Evolutionary conservation across 352 stramenopile species (phyloP).

Genomic region (Phytophthora palmivora): DNA sequence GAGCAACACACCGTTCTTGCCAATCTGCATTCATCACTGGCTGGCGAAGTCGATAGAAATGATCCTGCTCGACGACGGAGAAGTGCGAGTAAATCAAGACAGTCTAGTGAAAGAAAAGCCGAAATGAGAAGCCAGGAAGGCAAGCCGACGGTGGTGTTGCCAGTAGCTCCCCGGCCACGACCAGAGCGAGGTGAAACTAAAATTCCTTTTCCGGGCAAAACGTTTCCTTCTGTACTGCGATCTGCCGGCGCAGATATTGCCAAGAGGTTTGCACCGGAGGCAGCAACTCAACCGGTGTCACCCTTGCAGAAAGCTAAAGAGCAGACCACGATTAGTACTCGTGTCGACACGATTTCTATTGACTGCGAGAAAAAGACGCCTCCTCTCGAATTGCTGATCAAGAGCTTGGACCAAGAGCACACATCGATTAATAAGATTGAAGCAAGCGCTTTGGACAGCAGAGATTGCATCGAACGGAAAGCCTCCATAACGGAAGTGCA

Average conservation of each 20-base stretch:
- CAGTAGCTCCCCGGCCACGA: conserved; percentile 22
- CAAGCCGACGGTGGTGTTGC: conserved; percentile 3
- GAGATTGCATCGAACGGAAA: conserved; percentile 3
- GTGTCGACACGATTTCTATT: background rate
- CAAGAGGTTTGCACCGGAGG: conserved; percentile 1
- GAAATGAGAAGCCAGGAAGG: background rate
- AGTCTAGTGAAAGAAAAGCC: background rate
- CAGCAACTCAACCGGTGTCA: background rate
- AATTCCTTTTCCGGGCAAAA: conserved; percentile 37
- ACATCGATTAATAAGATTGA: background rate
- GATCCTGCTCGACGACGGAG: conserved; percentile 2
- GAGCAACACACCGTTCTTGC: conserved; percentile 55
- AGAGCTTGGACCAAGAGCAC: background rate
- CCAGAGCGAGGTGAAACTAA: conserved; percentile 38
- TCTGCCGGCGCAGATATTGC: conserved; percentile 24
- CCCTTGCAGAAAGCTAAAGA: background rate
- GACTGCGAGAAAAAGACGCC: background rate
- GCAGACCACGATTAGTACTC: background rate
- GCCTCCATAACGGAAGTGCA: background rate
- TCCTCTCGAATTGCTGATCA: background rate
- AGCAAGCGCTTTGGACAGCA: background rate
- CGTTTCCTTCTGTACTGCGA: conserved; percentile 7
- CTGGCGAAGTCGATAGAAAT: conserved; percentile 5
- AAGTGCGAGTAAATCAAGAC: conserved; percentile 1
- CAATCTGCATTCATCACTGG: conserved; percentile 33